Conservation (phyloP, 2,329 filamentous ascomycete species). For the Magnaporthiopsis rhizophila region DNA sequence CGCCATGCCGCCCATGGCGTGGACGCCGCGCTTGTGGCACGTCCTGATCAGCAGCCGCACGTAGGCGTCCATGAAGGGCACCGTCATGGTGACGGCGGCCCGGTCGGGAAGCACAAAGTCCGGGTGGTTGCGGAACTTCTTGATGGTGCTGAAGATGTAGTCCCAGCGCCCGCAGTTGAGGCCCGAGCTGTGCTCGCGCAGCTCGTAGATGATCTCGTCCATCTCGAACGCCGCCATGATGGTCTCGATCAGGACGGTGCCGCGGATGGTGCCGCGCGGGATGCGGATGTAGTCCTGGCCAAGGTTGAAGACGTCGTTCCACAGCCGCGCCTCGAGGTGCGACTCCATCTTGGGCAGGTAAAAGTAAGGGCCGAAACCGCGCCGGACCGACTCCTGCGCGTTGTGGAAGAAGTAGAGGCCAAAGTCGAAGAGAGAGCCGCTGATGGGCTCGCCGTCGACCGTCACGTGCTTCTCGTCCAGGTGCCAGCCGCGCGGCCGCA, state of each 20-base stretch:
- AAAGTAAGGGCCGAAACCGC: slow-evolving; percentile 88
- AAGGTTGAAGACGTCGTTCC: slow-evolving; percentile 98
- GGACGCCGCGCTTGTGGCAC: slow-evolving; percentile 92
- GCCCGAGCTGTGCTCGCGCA: slow-evolving; percentile 90
- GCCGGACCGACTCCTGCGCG: slow-evolving; percentile 75
- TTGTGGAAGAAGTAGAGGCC: slow-evolving; percentile 99
- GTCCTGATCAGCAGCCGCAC: slow-evolving; percentile 97
- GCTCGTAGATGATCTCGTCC: slow-evolving; percentile 99
- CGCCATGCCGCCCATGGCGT: slow-evolving; percentile 98
- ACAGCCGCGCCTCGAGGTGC: slow-evolving; percentile 90
- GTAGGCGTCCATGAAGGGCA: slow-evolving; percentile 97
- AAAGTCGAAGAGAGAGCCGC: slow-evolving; percentile 89
- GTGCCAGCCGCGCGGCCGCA: slow-evolving; percentile 94
- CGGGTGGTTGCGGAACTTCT: slow-evolving; percentile 95
- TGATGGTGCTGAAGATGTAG: slow-evolving; percentile 99
- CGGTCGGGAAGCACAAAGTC: slow-evolving; percentile 92
- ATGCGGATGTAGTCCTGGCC: slow-evolving; percentile 90
- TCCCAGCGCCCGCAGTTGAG: slow-evolving; percentile 99
- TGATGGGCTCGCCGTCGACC: slow-evolving; percentile 90
- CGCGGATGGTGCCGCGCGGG: slow-evolving; percentile 84
- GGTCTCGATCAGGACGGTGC: slow-evolving; percentile 93
- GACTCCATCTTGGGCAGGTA: slow-evolving; percentile 98
- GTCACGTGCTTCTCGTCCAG: slow-evolving; percentile 97
- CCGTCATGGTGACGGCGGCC: slow-evolving; percentile 88
- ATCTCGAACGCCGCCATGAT: slow-evolving; percentile 98